These are phyloP conservation scores for Blepharisma japonicum DNA, from an alignment of 73 alveolate species.

Conservation along the genomic window DNA sequence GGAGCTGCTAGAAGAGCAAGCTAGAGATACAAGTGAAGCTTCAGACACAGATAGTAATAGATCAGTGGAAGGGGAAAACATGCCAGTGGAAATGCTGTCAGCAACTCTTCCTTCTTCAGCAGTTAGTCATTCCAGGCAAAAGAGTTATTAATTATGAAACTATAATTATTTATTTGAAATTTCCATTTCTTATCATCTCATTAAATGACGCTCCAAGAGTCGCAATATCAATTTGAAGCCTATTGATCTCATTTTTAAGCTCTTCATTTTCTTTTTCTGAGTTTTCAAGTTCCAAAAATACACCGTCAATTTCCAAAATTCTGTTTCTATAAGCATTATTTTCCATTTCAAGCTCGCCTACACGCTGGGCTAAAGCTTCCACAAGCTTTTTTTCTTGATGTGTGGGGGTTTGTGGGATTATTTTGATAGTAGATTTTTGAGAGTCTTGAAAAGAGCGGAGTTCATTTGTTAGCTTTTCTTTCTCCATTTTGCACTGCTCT, in stretches of 20 bases:
- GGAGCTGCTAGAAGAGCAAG: no score
- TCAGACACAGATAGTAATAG: no score
- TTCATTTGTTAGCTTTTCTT: conserved; percentile 21
- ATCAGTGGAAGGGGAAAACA: no score
- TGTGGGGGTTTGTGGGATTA: background rate
- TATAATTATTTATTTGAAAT: no score
- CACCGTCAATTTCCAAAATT: background rate
- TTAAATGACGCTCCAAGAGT: no score
- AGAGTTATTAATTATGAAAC: no score
- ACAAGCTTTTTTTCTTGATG: conserved; percentile 22
- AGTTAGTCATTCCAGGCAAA: no score
- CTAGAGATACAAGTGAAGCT: no score
- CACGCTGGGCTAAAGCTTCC: conserved; percentile 6
- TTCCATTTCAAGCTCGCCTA: conserved; percentile 6
- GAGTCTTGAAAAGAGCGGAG: background rate
- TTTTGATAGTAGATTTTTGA: background rate
- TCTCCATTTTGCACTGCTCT: conserved; percentile 18
- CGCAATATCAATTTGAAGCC: background rate
- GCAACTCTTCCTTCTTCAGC: no score
- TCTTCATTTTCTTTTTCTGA: conserved; percentile 13
- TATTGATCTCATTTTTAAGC: background rate
- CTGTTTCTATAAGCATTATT: background rate
- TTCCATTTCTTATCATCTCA: no score
- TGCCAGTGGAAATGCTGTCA: no score
- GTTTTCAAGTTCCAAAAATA: background rate